Conservation (phyloP, 768 basidiomycete genomes). For the Pisolithus marmoratus region DNA sequence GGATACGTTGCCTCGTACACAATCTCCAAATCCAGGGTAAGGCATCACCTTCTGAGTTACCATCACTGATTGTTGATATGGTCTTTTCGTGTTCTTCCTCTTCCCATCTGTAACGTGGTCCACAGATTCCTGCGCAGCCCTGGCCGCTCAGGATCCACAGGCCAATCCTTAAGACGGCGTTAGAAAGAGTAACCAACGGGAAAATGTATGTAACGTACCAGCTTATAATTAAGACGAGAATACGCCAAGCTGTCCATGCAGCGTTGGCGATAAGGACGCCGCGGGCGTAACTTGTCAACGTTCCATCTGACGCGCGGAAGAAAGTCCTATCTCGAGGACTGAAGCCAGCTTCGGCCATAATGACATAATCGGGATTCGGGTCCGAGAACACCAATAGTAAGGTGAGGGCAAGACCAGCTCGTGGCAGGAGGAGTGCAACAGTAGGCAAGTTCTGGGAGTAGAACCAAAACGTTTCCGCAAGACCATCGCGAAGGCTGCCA, state of each 20-base stretch:
- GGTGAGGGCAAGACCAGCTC: slow-evolving; percentile 70
- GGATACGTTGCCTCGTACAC: slow-evolving; percentile 61
- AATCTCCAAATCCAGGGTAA: slow-evolving; percentile 81
- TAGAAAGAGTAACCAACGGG: not conserved
- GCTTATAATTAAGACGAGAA: slow-evolving; percentile 60
- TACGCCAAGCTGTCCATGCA: slow-evolving; percentile 75
- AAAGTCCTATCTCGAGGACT: slow-evolving; percentile 64
- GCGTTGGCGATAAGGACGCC: slow-evolving; percentile 77
- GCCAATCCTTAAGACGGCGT: slow-evolving; percentile 48
- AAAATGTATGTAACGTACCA: slow-evolving; percentile 38
- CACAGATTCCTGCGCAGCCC: slow-evolving; percentile 76
- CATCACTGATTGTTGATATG: slow-evolving; percentile 44
- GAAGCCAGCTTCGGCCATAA: slow-evolving; percentile 43
- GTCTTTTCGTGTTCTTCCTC: slow-evolving; percentile 68
- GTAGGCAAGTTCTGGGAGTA: slow-evolving; percentile 85
- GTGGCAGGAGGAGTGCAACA: slow-evolving; percentile 74
- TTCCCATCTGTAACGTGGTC: slow-evolving; percentile 80
- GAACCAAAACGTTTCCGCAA: slow-evolving; percentile 82
- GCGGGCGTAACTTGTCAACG: slow-evolving; percentile 70
- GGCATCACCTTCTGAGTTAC: slow-evolving; percentile 35
- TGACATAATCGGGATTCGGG: slow-evolving; percentile 41
- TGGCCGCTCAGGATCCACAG: slow-evolving; percentile 77
- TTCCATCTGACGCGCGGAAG: slow-evolving; percentile 59
- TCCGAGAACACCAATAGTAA: slow-evolving; percentile 62
- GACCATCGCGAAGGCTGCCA: slow-evolving; percentile 45